A percentile compares a stretch with the other conserved stretches of the same genome.
Evolutionary conservation across 208 protist genomes (phyloP).

Genomic region (Trypanosoma brucei): DNA sequence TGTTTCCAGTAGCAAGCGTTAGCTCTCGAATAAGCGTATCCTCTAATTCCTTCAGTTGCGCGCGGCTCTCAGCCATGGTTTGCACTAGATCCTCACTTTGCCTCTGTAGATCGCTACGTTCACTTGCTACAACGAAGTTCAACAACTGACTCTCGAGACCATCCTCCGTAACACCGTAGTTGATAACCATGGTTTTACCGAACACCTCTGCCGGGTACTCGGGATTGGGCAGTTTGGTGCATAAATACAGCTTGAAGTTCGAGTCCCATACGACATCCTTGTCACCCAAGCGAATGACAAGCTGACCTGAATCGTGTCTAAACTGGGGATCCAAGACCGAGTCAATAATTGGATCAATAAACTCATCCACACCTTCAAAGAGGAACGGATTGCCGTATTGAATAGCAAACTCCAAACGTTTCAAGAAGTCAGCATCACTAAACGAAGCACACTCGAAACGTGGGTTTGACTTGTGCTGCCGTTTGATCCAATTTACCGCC

Average conservation of each 20-base stretch:
- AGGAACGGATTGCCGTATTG: slow-evolving; percentile 97
- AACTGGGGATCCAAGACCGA: slow-evolving; percentile 97
- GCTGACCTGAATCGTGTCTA: slow-evolving; percentile 70
- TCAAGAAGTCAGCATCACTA: slow-evolving; percentile 96
- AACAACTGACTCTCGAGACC: slow-evolving; percentile 98
- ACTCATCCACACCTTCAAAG: slow-evolving; percentile 98
- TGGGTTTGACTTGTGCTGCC: slow-evolving; percentile 89
- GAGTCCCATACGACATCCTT: slow-evolving; percentile 97
- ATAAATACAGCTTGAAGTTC: slow-evolving; percentile 98
- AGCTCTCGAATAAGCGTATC: slow-evolving; percentile 98
- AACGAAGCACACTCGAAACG: slow-evolving; percentile 95
- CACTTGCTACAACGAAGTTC: slow-evolving; percentile 96
- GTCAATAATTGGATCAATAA: slow-evolving; percentile 98
- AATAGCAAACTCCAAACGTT: slow-evolving; percentile 96
- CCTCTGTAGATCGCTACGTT: slow-evolving; percentile 95
- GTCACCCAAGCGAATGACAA: slow-evolving; percentile 91
- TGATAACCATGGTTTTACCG: slow-evolving; percentile 97
- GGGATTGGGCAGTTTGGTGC: slow-evolving; percentile 98
- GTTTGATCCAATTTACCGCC: slow-evolving; percentile 98
- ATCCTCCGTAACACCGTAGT: slow-evolving; percentile 97
- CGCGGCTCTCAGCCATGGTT: slow-evolving; percentile 95
- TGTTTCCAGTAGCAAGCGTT: slow-evolving; percentile 93
- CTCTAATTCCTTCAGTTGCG: slow-evolving; percentile 96
- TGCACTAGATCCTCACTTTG: slow-evolving; percentile 94
- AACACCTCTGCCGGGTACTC: slow-evolving; percentile 98